Percentiles rank a stretch among this genome's conserved stretches.
These are phyloP conservation scores for Auricularia cornea DNA, from an alignment of 768 basidiomycete genomes.

Conservation along the genomic window DNA sequence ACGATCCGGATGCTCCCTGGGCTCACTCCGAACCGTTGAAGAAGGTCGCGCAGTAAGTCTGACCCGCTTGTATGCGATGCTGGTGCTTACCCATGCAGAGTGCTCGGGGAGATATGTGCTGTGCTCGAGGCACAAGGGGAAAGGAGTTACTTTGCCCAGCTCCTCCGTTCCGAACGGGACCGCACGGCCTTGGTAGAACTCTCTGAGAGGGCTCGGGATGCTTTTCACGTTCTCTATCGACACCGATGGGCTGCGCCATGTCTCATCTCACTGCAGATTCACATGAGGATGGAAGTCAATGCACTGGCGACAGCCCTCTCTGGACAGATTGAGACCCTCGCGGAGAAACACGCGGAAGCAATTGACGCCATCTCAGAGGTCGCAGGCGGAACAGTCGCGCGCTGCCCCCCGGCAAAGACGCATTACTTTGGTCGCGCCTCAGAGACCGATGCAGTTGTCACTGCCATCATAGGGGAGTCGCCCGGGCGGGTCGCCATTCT, in stretches of 20 bases:
- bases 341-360: too few relatives aligned
- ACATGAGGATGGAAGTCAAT: too few relatives aligned
- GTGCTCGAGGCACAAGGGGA: background rate
- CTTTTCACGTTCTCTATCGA: too few relatives aligned
- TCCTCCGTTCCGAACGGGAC: background rate
- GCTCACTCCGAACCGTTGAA: background rate
- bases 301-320: too few relatives aligned
- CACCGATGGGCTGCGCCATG: too few relatives aligned
- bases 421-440: background rate
- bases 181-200: too few relatives aligned
- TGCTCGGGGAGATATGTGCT: background rate
- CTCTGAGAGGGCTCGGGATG: too few relatives aligned
- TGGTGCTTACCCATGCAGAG: background rate
- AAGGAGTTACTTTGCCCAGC: background rate
- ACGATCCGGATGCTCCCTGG: background rate
- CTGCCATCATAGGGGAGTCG: background rate
- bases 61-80: too few relatives aligned
- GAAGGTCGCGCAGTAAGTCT: background rate
- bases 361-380: too few relatives aligned
- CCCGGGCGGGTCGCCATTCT: slow-evolving; percentile 11
- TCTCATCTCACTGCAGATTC: too few relatives aligned
- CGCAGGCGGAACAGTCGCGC: too few relatives aligned
- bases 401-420: background rate
- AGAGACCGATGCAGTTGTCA: background rate
- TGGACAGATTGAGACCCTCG: too few relatives aligned